These are phyloP conservation scores for Vanrija sp. DNA, from an alignment of 1,284 basidiomycete genomes.

Conservation along the genomic window DNA sequence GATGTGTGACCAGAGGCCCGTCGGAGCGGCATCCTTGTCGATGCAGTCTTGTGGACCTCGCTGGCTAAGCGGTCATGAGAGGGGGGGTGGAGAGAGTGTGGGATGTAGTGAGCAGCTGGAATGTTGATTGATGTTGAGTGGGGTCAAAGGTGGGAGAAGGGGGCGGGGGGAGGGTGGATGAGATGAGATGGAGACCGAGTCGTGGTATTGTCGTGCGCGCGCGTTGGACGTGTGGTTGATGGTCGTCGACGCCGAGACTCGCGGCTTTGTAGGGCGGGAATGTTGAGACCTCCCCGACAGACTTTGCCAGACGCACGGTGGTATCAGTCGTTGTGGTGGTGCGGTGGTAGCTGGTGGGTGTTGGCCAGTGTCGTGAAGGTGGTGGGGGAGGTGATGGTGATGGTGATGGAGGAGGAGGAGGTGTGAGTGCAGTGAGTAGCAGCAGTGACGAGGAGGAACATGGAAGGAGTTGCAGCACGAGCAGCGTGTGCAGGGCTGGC, in stretches of 20 bases:
- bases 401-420: not conserved
- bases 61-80: not conserved
- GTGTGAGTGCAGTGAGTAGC: too few relatives aligned
- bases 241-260: not conserved
- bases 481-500: too few relatives aligned
- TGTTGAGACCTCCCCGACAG: not conserved
- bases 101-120: not conserved
- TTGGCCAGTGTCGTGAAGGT: too few relatives aligned
- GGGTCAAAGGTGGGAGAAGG: not conserved
- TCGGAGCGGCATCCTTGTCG: conserved; percentile 19
- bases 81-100: not conserved
- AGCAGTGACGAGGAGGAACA: too few relatives aligned
- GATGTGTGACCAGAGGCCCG: conserved; percentile 19
- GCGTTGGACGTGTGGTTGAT: not conserved
- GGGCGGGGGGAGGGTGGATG: not conserved
- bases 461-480: too few relatives aligned
- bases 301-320: too few relatives aligned
- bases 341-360: too few relatives aligned
- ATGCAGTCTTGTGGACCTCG: not conserved
- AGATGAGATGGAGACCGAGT: not conserved
- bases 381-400: not conserved
- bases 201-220: not conserved
- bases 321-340: too few relatives aligned
- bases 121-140: not conserved
- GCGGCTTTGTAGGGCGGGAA: not conserved